phyloP scores from a whole-genome alignment of 495 filamentous ascomycete species.

The Daldinia grandis region DNA sequence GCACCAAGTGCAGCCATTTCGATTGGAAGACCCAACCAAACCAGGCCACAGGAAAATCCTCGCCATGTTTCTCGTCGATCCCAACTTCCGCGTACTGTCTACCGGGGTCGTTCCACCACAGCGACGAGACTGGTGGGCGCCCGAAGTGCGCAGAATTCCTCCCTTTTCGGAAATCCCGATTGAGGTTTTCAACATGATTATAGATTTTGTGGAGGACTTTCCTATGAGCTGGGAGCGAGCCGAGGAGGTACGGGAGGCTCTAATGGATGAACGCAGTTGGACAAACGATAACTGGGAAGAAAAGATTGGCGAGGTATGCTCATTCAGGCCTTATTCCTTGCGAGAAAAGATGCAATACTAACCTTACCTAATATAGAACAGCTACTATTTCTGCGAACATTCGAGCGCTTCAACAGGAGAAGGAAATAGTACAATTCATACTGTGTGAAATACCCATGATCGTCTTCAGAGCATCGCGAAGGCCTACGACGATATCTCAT shows the following conservation, averaged over 20 bases:
- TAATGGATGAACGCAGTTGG: conserved; percentile 38
- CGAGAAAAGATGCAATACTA: not conserved
- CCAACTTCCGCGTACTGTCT: conserved; percentile 58
- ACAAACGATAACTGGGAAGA: not conserved
- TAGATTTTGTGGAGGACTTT: conserved; percentile 27
- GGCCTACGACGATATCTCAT: too few species aligned
- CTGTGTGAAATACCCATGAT: too few species aligned
- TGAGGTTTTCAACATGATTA: conserved; percentile 43
- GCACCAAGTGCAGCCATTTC: conserved; percentile 61
- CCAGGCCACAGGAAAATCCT: conserved; percentile 66
- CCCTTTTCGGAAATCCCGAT: conserved; percentile 23
- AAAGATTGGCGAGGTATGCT: not conserved
- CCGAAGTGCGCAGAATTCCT: conserved; percentile 33
- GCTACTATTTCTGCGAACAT: not conserved
- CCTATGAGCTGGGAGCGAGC: conserved; percentile 43
- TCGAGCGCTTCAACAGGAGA: too few species aligned
- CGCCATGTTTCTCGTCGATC: conserved; percentile 67
- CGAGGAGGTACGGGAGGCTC: conserved; percentile 3
- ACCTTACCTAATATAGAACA: not conserved
- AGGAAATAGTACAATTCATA: too few species aligned
- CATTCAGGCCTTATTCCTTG: not conserved
- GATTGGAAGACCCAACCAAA: conserved; percentile 54
- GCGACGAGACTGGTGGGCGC: conserved; percentile 54
- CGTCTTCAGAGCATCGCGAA: too few species aligned
- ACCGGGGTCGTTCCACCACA: conserved; percentile 67